These are phyloP conservation scores for Rhodotorula glutinis DNA, from an alignment of 1,284 basidiomycete species.

Conservation along the genomic window DNA sequence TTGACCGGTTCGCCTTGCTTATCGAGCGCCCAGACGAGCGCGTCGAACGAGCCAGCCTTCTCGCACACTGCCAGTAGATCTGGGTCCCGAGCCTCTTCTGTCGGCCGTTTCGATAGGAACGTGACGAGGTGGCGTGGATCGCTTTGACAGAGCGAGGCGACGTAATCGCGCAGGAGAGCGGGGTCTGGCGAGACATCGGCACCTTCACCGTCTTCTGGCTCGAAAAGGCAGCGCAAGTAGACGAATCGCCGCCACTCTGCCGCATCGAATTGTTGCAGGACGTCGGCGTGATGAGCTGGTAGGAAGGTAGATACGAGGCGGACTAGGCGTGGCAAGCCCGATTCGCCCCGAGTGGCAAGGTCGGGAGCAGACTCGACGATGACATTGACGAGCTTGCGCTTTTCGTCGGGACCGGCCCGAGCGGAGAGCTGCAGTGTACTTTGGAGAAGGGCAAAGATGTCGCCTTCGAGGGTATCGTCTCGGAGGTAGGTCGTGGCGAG, in stretches of 20 bases:
- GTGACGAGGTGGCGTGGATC: conserved; percentile 65
- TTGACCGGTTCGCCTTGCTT: conserved; percentile 61
- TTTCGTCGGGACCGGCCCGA: conserved; percentile 3
- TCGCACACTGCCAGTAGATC: conserved; percentile 66
- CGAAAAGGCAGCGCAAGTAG: conserved; percentile 75
- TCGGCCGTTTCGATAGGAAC: conserved; percentile 55
- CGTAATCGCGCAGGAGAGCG: conserved; percentile 61
- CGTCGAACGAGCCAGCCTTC: conserved; percentile 64
- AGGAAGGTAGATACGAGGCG: conserved; percentile 67
- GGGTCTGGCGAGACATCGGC: conserved; percentile 43
- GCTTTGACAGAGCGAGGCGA: conserved; percentile 69
- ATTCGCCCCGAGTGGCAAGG: conserved; percentile 44
- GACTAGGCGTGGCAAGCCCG: conserved; percentile 66
- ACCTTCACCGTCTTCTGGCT: conserved; percentile 53
- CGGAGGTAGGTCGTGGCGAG: conserved; percentile 69
- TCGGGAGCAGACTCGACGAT: conserved; percentile 35
- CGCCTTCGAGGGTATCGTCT: conserved; percentile 65
- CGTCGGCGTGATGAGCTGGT: conserved; percentile 61
- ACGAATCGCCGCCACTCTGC: conserved; percentile 62
- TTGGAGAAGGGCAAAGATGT: conserved; percentile 56
- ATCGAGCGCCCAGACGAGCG: conserved; percentile 77
- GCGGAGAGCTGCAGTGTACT: conserved; percentile 33
- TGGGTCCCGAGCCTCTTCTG: conserved; percentile 60
- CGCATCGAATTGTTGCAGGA: conserved; percentile 46
- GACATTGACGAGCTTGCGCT: conserved; percentile 18